phyloP scores from a whole-genome alignment of 2,329 filamentous ascomycete genomes.

The Alternaria triticimaculans region DNA sequence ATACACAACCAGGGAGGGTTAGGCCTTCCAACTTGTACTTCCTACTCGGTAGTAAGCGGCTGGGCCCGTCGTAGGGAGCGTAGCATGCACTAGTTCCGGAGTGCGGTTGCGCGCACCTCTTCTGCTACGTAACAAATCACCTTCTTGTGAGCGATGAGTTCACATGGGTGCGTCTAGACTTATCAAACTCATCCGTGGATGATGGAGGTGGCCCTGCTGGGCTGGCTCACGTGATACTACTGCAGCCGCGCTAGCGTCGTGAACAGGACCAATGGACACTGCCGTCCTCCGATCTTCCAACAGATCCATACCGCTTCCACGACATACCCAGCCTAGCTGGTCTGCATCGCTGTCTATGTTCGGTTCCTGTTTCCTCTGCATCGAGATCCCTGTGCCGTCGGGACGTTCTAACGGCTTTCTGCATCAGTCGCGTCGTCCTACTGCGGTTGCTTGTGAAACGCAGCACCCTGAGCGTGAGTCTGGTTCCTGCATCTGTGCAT shows the following conservation, averaged over 20 bases:
- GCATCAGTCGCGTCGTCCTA: slow-evolving; percentile 5
- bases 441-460: slow-evolving; percentile 6
- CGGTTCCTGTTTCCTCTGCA: neutral
- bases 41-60: slow-evolving; percentile 6
- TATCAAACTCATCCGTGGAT: neutral
- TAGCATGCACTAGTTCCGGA: slow-evolving; percentile 10
- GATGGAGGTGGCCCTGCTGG: neutral
- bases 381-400: neutral
- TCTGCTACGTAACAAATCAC: slow-evolving; percentile 2
- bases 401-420: neutral
- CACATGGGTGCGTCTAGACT: neutral
- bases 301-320: neutral
- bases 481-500: slow-evolving; percentile 22
- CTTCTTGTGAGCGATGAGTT: neutral
- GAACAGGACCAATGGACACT: neutral
- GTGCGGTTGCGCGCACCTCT: slow-evolving; percentile 10
- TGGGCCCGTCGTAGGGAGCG: slow-evolving; percentile 3
- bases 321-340: neutral
- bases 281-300: neutral
- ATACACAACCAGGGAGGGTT: neutral
- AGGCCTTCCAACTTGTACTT: slow-evolving; percentile 4
- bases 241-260: slow-evolving; percentile 1
- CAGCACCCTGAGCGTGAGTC: slow-evolving; percentile 5
- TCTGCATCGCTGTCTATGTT: neutral
- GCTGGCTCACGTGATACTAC: slow-evolving; percentile 8